Conservation (phyloP, 1,139 yeast species). For the Sugiyamaella castrensis region DNA sequence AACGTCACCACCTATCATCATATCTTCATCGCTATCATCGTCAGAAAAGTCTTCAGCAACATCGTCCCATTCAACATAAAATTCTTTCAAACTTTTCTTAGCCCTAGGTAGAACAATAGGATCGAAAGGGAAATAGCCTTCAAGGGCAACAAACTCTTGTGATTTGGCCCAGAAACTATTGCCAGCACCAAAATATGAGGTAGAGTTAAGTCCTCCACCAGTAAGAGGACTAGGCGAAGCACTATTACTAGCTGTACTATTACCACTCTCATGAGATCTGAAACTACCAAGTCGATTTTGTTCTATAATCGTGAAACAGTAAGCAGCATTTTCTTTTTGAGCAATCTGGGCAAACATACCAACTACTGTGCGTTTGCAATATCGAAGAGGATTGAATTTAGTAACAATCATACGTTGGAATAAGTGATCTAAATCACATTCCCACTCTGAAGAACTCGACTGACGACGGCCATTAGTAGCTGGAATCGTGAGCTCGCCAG, state of each 20-base stretch:
- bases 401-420: constrained; percentile 85
- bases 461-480: constrained; percentile 6
- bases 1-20: constrained; percentile 15
- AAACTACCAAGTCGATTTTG: constrained; percentile 72
- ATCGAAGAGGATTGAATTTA: constrained; percentile 88
- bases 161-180: constrained; percentile 38
- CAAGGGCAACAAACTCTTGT: constrained; percentile 83
- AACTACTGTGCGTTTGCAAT: constrained; percentile 91
- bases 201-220: constrained; percentile 4
- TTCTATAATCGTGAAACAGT: constrained; percentile 90
- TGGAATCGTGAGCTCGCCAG: constrained; percentile 26
- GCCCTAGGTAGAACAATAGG: constrained; percentile 73
- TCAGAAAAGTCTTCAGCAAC: constrained; percentile 64
- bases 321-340: constrained; percentile 83
- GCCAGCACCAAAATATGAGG: constrained; percentile 22
- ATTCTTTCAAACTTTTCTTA: constrained; percentile 50
- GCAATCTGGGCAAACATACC: constrained; percentile 91
- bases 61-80: constrained; percentile 83
- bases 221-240: constrained; percentile 8
- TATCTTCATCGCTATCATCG: constrained; percentile 26
- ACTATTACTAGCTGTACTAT: constrained; percentile 6
- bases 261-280: constrained; percentile 21
- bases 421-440: constrained; percentile 75
- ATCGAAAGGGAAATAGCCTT: constrained; percentile 94
- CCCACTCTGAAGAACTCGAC: constrained; percentile 53